Percentiles rank a stretch among this genome's conserved stretches.
These are phyloP conservation scores for Schizochytrium sp. DNA, from an alignment of 108 stramenopile species.

Conservation along the genomic window DNA sequence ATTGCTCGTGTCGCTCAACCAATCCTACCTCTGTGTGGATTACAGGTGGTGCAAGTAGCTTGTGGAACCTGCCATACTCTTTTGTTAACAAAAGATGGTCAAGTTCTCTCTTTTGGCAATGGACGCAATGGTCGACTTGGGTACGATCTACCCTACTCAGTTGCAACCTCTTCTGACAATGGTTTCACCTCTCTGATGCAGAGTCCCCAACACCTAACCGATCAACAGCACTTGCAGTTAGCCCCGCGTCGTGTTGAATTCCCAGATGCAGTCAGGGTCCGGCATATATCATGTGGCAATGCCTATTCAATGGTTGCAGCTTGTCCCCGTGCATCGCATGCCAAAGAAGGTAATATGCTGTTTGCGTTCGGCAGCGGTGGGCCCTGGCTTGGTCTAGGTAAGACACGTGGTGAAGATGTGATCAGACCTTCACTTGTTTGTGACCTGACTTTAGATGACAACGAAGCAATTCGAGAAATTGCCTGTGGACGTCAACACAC, in stretches of 20 bases:
- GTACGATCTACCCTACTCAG: not conserved
- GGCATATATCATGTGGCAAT: not conserved
- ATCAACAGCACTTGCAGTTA: not conserved
- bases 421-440: not conserved
- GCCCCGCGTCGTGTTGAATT: slow-evolving; percentile 19
- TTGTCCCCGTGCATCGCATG: not conserved
- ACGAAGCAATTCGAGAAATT: not conserved
- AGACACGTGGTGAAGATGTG: not conserved
- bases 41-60: slow-evolving; percentile 36
- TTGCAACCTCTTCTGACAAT: not conserved
- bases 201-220: too few species aligned
- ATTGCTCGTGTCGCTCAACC: not conserved
- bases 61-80: slow-evolving; percentile 14
- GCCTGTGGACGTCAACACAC: not conserved
- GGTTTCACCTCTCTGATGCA: too few species aligned
- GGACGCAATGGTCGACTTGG: slow-evolving; percentile 14
- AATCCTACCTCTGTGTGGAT: not conserved
- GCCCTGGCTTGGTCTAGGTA: slow-evolving; percentile 31
- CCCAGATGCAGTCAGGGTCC: not conserved
- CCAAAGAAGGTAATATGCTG: not conserved
- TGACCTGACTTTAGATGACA: not conserved
- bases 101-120: slow-evolving; percentile 32
- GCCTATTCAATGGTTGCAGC: not conserved
- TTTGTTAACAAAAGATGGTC: not conserved
- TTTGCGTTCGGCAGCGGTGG: not conserved